Base-by-base conservation (phyloP, 208 protist species). In the Leishmania mexicana region DNA sequence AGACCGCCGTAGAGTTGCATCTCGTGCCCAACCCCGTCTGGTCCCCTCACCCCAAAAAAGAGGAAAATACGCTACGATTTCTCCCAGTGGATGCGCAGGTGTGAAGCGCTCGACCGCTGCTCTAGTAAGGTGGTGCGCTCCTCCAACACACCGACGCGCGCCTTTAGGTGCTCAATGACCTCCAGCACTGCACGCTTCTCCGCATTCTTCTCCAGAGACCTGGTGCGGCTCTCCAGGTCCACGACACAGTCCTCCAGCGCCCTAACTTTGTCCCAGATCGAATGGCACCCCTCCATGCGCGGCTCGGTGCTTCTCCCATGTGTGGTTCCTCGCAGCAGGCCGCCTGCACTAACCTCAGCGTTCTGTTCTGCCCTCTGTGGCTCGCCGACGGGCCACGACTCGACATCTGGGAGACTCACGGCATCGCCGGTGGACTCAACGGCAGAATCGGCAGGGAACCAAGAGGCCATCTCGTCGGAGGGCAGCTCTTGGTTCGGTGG, bases 101-200 rank as follows among this genome's bases (percentile, higher is more conserved):
- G 38, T 71, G 35, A 45, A 3, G 60, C 60, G 60, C n/a, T 38
- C 8, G 65, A 71, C 65, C 28, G 42, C 42, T 19, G 68, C 70
- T 80, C 76, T 10, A 84, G 81, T 28, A 62, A 21, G 17, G 45
- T 15, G 11, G 58, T 47, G 76, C 81, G 76, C 8, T 70, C 54
- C 57, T 84, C 81, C 74, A 84, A 13, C 47, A 58, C 49, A n/a
- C 42, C 38, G 24, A 80, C 76, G 2, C 68, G 68, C 65, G 49
- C 75, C 4, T 57, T 57, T 75, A 84, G 17, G 8, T 62, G 54
- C 5, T 21, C 67, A 24, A 84, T 75, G 7, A 67, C 81, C 6
- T 84, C 75, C 8, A 84, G 75, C 17, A 80, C 81, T 31, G 74
- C 60, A 4, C 81, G 65, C 67, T 80, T 79, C 67, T 53, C 35